A percentile compares a stretch with the other conserved stretches of the same genome.
Evolutionary conservation across 306 rosid species (phyloP).

Genomic region (Acmispon strigosus): DNA sequence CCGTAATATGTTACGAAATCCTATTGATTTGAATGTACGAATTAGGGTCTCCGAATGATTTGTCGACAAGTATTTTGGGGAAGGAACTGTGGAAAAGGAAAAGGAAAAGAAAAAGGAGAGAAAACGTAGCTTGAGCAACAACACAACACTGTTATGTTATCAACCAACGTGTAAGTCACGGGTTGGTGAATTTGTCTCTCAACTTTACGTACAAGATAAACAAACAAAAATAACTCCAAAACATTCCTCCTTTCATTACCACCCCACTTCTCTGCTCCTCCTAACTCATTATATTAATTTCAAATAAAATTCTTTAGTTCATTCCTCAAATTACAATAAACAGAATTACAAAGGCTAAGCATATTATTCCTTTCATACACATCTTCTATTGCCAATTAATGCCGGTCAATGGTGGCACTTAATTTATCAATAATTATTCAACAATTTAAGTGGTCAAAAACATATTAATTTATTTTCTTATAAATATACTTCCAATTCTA

Average conservation of each 20-base stretch:
- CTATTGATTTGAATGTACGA: conserved; percentile 14
- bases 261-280: conserved; percentile 33
- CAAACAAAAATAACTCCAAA: conserved; percentile 31
- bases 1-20: not conserved
- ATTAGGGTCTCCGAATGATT: conserved; percentile 39
- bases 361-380: too few relatives aligned
- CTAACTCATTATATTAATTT: not conserved
- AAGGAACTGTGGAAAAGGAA: conserved; percentile 47
- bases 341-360: too few relatives aligned
- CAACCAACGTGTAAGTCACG: conserved; percentile 43
- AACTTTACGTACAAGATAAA: conserved; percentile 54
- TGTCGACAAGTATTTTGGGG: conserved; percentile 59
- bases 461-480: not conserved
- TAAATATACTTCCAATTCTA: too few relatives aligned
- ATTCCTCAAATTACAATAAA: not conserved
- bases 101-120: too few relatives aligned
- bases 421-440: not conserved
- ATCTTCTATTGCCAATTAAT: not conserved
- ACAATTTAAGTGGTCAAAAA: too few relatives aligned
- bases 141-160: conserved; percentile 38
- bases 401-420: not conserved
- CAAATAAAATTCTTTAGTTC: conserved; percentile 8
- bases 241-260: conserved; percentile 22
- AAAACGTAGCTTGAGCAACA: conserved; percentile 53
- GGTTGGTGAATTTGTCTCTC: conserved; percentile 35